Base-by-base conservation (phyloP, 768 basidiomycete genomes). In the Tulasnella sp. region DNA sequence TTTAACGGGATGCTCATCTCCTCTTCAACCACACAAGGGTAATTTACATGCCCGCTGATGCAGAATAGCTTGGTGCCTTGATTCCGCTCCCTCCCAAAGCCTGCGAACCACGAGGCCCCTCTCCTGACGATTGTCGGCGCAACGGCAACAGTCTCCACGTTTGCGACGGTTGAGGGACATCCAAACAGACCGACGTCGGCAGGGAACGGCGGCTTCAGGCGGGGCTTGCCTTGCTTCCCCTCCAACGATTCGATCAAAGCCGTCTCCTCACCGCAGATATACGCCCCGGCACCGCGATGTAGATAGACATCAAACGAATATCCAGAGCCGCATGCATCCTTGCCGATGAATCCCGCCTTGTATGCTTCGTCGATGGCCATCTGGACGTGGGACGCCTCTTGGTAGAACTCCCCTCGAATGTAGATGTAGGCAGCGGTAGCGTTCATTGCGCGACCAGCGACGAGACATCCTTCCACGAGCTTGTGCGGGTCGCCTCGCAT, bases 391-490 rank as follows among this genome's bases (percentile, higher is more conserved):
- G 81, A 78, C 0, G 93, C 93, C 71, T 97, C 94, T 70, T 93
- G 91, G 73, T 86, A 83, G 74, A 98, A 99, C 71, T 99, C 94
- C 64, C 94, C 94, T 62, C 94, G 93, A 67, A 98, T 92, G 74
- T 99, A 99, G 72, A 99, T 98, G 78, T 98, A 99, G n/a, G 94
- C 94, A 0, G 93, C 93, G 48, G 72, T 92, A 41, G 93, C 94
- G 72, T 98, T 98, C 94, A 99, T 99, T 17, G 77, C 84, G 49
- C 94, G 87, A 4, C 94, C 94, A 25, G 94, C 93, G 60, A 99
- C 90, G 50, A 99, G 83, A 69, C 94, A 99, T 5, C 94, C 94
- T 70, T 99, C 94, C 65, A 99, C 79, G 59, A 99, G 85, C 69
- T 98, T 99, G 76, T 99, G 94, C 0, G 94, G 94, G 71, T 98